Base-by-base conservation (phyloP, 108 stramenopile genomes). In the Fragilariopsis cylindrus region DNA sequence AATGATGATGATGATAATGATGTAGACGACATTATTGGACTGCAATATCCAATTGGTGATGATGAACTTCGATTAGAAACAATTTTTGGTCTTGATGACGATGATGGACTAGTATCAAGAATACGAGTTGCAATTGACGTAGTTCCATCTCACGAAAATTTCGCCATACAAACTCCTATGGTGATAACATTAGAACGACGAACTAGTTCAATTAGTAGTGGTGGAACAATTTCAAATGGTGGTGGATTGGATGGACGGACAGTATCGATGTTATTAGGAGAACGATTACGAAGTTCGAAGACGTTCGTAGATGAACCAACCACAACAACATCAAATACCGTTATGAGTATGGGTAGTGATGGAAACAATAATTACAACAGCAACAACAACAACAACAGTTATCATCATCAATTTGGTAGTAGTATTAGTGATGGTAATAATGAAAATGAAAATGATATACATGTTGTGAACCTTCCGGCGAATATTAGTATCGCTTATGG, bases 211-310 rank as follows among this genome's bases (percentile, higher is more conserved):
- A 55, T 40, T 13, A 75, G 75, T 48, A 77, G 74, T 11, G 50
- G 67, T 13, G 86, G 86, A 57, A 76, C 76, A 7, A 69, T 71
- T 47, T 79, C 84, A 48, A 80, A 84, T 71, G 83, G 87, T 67
- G 92, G 92, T 19, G 92, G 92, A 53, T 65, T 93, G 43, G 92
- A 93, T 80, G 90, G 85, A 43, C 83, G 87, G 15, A 86, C 87
- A n/a, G 92, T 93, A 4, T 70, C 81, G 57, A 69, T 57, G 21
- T 74, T 82, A 50, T 65, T 90, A 58, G 92, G 92, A 30, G 77
- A 72, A 55, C 71, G 80, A 72, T 55, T 79, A 71, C 65, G 62
- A 55, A n/a, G 55, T 4, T 9, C 47, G 5, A 53, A 48, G 39
- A 70, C 71, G 30, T 82, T 82, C 70, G 81, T 48, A 13, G 72